Base-by-base conservation (phyloP, 78 protist species). In the Cavenderia fasciculata region DNA sequence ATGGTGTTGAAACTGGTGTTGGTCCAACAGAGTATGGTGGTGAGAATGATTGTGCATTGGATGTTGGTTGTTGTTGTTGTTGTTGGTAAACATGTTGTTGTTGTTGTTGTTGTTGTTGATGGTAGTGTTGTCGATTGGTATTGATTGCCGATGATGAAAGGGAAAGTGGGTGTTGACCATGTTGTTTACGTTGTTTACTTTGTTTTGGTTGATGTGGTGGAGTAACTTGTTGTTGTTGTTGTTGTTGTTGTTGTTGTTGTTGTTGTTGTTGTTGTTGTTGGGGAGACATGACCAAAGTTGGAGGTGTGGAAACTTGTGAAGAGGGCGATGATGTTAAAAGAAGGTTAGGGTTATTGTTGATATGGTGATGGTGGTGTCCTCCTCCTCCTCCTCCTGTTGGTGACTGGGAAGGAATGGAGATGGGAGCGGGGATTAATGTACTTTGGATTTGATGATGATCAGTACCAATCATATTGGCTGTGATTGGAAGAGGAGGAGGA, bases 1-100 rank as follows among this genome's bases (percentile, higher is more conserved):
- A 46, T 46, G 12, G 52, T 46, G 8, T 46, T 14, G 40, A 31
- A 7, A 4, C 31, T 14, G 69, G 43, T 4, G 69, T 59, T 19
- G 65, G 14, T 10, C 33, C n/a, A 19, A 16, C 10, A 8, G 65
- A 59, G 12, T 8, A 10, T 8, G 65, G n/a, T 25, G 10, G 27
- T 8, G 65, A 59, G 65, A 16, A 19, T 27, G 10, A 21, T 46
- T 46, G 52, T 14, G 8, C 8, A 8, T 46, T 46, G 52, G 52
- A 46, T 46, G 23, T 36, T n/a, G 51, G 29, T n/a, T 56, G 23
- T 56, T n/a, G 21, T 19, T 19, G 38, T 38, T 33, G 2, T 38
- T 47, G 54, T 31, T 70, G 21, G 31, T 47, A 18, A 70, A 18
- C n/a, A 69, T 18, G 36, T 69, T 69, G 51, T 44, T 68, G 47